A percentile compares a stretch with the other conserved stretches of the same genome.
Evolutionary conservation across 2,329 filamentous ascomycete genomes (phyloP).

Genomic region (Parafenestella ontariensis): DNA sequence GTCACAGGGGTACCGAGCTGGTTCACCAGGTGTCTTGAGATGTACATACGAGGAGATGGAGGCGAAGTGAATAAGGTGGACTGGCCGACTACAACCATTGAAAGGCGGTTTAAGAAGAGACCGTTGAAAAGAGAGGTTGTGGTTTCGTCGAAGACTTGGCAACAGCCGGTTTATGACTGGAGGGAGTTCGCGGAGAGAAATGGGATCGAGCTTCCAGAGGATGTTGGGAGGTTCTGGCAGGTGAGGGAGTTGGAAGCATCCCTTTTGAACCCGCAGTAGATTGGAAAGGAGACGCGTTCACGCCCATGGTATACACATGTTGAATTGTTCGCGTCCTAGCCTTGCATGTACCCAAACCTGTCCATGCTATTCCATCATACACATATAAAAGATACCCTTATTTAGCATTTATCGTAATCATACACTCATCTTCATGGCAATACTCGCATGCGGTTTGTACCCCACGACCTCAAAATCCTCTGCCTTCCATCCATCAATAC

Average conservation of each 20-base stretch:
- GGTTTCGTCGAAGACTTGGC: too few species aligned
- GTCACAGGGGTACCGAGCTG: too few species aligned
- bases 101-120: too few species aligned
- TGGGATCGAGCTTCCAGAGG: slow-evolving; percentile 1
- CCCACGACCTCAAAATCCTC: slow-evolving; percentile 88
- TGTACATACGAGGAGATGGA: too few species aligned
- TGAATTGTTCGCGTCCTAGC: background rate
- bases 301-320: background rate
- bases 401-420: slow-evolving; percentile 43
- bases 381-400: background rate
- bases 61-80: too few species aligned
- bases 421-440: slow-evolving; percentile 99
- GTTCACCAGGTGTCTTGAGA: too few species aligned
- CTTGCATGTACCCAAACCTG: background rate
- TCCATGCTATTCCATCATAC: background rate
- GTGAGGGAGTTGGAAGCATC: background rate
- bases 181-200: background rate
- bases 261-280: too few species aligned
- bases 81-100: too few species aligned
- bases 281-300: too few species aligned
- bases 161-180: too few species aligned
- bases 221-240: slow-evolving; percentile 5
- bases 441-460: slow-evolving; percentile 89
- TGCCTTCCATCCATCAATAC: slow-evolving; percentile 87
- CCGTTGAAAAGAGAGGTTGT: too few species aligned